Evolutionary conservation across 164 flowering plant species (phyloP).

Genomic region (Cinnamomum micranthum): DNA sequence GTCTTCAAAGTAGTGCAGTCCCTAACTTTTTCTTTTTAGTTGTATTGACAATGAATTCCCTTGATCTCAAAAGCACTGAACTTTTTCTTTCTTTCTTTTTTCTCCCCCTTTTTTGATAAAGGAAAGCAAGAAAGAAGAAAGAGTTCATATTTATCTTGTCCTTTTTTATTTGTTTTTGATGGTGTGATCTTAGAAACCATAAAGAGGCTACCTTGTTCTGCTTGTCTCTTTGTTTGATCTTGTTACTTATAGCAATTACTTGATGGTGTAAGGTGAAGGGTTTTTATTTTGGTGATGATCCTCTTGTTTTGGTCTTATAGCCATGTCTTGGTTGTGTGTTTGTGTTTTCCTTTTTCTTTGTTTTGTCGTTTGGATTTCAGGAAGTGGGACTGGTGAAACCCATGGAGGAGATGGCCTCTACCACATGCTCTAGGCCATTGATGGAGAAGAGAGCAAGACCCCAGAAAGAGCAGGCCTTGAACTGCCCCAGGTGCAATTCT

Average conservation of each 20-base stretch:
- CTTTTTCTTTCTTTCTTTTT: constrained; percentile 24
- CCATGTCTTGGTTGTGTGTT: background rate
- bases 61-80: constrained; percentile 6
- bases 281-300: background rate
- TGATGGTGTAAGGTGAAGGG: background rate
- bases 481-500: constrained; percentile 96
- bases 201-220: constrained; percentile 25
- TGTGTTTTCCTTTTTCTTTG: constrained; percentile 6
- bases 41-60: background rate
- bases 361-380: constrained; percentile 23
- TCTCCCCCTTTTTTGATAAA: constrained; percentile 20
- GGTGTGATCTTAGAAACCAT: constrained; percentile 30
- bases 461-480: constrained; percentile 70
- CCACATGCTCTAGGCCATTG: constrained; percentile 43
- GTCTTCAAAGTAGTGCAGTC: constrained; percentile 8
- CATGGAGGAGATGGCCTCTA: constrained; percentile 63
- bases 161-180: constrained; percentile 18
- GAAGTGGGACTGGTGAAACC: constrained; percentile 79
- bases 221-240: constrained; percentile 22
- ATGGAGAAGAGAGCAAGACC: constrained; percentile 63
- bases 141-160: constrained; percentile 9
- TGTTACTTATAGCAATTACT: constrained; percentile 1
- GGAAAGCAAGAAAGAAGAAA: constrained; percentile 16
- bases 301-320: constrained; percentile 1
- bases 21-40: background rate